Base-by-base conservation (phyloP, 1,284 basidiomycete species). In the Cystobasidiaceae sp. region DNA sequence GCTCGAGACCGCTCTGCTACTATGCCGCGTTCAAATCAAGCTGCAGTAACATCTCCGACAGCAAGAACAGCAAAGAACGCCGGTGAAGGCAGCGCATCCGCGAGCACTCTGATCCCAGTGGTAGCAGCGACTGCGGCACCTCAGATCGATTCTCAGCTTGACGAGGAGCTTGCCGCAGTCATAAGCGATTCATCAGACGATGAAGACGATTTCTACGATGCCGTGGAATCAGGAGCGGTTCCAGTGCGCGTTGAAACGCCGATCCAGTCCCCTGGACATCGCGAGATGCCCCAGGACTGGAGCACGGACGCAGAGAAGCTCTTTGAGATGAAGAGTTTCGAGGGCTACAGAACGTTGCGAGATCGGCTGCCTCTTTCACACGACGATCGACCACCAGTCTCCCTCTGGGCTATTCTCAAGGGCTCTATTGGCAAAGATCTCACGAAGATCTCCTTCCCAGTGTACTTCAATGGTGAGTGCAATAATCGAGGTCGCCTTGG, bases 181-280 rank as follows among this genome's bases (percentile, higher is more conserved):
- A 80, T 81, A 1, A 81, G 81, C 0, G 79, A 80, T 34, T 86
- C 87, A 49, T 88, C 87, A 1, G 91, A 93, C 70, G 89, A 90
- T 56, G 91, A 93, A 73, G 93, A 97, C 78, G 93, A 97, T 77
- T 97, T 97, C 79, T 97, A 96, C 74, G 94, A 97, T 75, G 93
- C 93, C 19, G 93, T 97, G 73, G 94, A 97, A 74, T 79, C 85
- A 9, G 88, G 87, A 60, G 83, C 81, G 30, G 79, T 93, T 0
- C 88, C 39, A 8, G 6, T 65, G 6, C 32, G 48, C 9, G 69
- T 67, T 7, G 63, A 71, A n/a, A 50, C 67, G 11, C 67, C 75
- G 11, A 64, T 70, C n/a, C 57, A 58, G 11, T 41, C 51, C 1
- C 65, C 52, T 13, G 59, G 51, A 44, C 55, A 67, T 9, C 67